Base-by-base conservation (phyloP, 352 stramenopile species). In the Phytophthora brassicae region DNA sequence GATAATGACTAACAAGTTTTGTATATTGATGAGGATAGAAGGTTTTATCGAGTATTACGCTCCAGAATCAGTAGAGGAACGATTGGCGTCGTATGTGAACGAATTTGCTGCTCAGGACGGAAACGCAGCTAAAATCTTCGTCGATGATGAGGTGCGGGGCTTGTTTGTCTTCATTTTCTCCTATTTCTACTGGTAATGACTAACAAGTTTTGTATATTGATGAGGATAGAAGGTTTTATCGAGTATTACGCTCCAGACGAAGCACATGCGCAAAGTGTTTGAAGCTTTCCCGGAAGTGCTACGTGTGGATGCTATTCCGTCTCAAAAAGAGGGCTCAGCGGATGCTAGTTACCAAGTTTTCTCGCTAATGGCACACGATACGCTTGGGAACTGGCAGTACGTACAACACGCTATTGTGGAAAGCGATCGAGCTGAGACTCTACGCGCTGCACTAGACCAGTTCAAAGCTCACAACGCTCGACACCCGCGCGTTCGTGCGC, bases 391-490 rank as follows among this genome's bases (percentile, higher is more conserved):
- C 24, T 76, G 68, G 68, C 68, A 76, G 52, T 73, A 70, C 13
- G 68, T 76, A 23, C 68, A 76, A 23, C 68, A 76, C 38, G 64
- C 68, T 31, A 72, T 76, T 14, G 64, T 76, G 55, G 68, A 76
- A 51, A 73, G 58, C n/a, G 64, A 68, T 19, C 64, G 60, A 31
- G 42, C 60, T 6, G 68, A 76, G 24, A 73, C 64, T 14, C 66
- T 72, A 3, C 61, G 56, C 19, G 56, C 52, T 19, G 64, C 64
- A 14, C 47, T 76, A 0, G 51, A 65, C 35, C 68, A 76, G 60
- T 76, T 76, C 45, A 72, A 70, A 43, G 29, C 51, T 3, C 45
- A 68, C 51, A 76, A 76, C 24, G 33, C 52, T 19, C 57, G 48
- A 6, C 59, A 72, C 39, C 26, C 51, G 23, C 66, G 51, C n/a